Evolutionary conservation across 140 eudicot genomes (phyloP).

Genomic region (Senecio squalidus): DNA sequence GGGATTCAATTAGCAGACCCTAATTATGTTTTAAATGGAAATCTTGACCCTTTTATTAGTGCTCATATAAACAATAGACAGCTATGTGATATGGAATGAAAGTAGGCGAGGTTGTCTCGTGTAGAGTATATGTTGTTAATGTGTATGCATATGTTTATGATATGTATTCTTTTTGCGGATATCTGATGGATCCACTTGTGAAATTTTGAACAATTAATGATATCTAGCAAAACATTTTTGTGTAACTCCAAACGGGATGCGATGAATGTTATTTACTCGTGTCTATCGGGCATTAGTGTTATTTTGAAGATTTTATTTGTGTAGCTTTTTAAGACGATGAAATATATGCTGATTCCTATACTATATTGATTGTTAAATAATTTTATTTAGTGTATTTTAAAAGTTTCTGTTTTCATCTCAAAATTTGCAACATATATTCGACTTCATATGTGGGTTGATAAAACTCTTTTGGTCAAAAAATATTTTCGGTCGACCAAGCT

Average conservation of each 20-base stretch:
- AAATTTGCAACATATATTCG: no score
- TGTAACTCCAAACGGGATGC: neutral
- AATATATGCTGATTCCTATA: no score
- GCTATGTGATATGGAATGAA: constrained; percentile 30
- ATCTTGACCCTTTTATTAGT: constrained; percentile 62
- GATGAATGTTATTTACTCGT: neutral
- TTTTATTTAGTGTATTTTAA: no score
- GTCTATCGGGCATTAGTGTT: neutral
- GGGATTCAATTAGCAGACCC: constrained; percentile 72
- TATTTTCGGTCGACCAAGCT: no score
- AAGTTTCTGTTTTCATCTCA: no score
- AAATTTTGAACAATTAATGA: constrained; percentile 2
- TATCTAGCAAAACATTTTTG: constrained; percentile 12
- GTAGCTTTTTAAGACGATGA: neutral
- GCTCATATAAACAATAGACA: constrained; percentile 71
- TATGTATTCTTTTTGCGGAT: constrained; percentile 5
- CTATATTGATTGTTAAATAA: no score
- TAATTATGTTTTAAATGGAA: constrained; percentile 64
- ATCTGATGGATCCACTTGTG: neutral
- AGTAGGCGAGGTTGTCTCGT: constrained; percentile 5
- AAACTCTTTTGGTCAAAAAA: no score
- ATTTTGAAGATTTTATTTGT: no score
- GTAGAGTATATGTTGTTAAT: constrained; percentile 9
- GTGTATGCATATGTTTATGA: constrained; percentile 17
- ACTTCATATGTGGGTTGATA: no score